Evolutionary conservation across 306 rosid species (phyloP), one percentile per base, ranked within the genome.

Genomic region (Myrica gale): DNA sequence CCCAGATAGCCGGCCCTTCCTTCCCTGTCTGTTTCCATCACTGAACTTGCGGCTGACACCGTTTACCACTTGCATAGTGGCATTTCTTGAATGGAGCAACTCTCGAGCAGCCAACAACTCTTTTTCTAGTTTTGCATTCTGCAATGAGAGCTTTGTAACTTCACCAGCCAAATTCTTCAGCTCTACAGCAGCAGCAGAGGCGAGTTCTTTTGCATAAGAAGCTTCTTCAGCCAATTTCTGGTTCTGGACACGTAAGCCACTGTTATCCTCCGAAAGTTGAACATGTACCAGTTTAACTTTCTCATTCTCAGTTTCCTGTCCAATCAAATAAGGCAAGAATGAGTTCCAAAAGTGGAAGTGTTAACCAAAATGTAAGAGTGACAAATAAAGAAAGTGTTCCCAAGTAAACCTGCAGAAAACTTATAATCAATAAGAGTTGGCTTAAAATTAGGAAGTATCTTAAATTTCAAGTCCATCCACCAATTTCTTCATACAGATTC

Each of bases 181-280:
- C 78, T 96, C 99, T 61, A 96, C 92, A 57, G 99, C 99, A 76
- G 99, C 99, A 77, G 99, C 99, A 73, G 99, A 90, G 60, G 99
- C 99, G 73, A 96, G 82, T 78, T 96, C 99, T 78, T 92, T 96
- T 54, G 99, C 99, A 81, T 96, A 96, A 62, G 92, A 91, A 79
- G 99, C 97, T 88, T 96, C 99, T 85, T 96, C 99, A 5, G 98
- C 90, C 71, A 96, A 86, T 84, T 96, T 96, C 79, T 90, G 97
- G 82, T 96, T 96, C 87, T 96, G 99, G 56, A 96, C 98, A 46
- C 57, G 90, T 83, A 96, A 67, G 61, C 98, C 99, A 76, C 99
- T 96, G 78, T 88, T 96, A 77, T 96, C 98, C 82, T 96, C 99
- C 1, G 97, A 92, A 67, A 86, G 84, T 45, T 88, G 94, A 81